Percentiles rank a stretch among this genome's conserved stretches.
Conservation (phyloP, 805 yeast genomes). For the Isabelozyma rhagii region DNA sequence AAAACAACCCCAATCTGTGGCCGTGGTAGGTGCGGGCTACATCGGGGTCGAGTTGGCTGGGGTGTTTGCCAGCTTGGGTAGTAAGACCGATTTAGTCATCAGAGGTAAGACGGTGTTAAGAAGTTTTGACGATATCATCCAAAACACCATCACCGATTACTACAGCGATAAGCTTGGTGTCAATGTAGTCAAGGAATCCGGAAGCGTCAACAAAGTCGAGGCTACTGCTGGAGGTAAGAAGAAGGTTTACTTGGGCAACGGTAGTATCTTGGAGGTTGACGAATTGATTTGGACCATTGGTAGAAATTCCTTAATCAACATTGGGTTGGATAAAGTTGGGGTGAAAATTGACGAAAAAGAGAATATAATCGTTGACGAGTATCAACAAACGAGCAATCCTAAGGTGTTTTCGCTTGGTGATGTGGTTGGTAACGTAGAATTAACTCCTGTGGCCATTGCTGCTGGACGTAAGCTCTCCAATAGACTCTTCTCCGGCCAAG, state of each 20-base stretch:
- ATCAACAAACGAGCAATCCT: slow-evolving; percentile 71
- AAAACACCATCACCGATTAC: slow-evolving; percentile 72
- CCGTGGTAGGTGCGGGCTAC: slow-evolving; percentile 96
- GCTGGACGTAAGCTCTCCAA: slow-evolving; percentile 94
- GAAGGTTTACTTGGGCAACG: slow-evolving; percentile 37
- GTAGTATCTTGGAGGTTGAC: slow-evolving; percentile 56
- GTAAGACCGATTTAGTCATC: slow-evolving; percentile 82
- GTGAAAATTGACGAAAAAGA: slow-evolving; percentile 58
- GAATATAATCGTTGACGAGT: slow-evolving; percentile 80
- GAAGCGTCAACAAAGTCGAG: slow-evolving; percentile 38
- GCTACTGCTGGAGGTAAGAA: slow-evolving; percentile 29
- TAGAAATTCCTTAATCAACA: slow-evolving; percentile 69
- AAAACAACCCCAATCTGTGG: slow-evolving; percentile 86
- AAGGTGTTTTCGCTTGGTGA: slow-evolving; percentile 88
- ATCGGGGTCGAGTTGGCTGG: slow-evolving; percentile 96
- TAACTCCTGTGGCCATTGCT: slow-evolving; percentile 98
- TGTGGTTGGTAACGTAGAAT: slow-evolving; percentile 86
- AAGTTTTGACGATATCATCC: slow-evolving; percentile 80
- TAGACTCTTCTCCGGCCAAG: slow-evolving; percentile 81
- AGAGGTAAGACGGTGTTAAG: slow-evolving; percentile 91
- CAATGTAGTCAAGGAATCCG: slow-evolving; percentile 66
- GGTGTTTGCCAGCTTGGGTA: slow-evolving; percentile 82
- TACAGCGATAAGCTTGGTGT: slow-evolving; percentile 77
- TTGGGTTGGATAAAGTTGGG: slow-evolving; percentile 76
- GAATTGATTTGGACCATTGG: slow-evolving; percentile 92